Conservation (phyloP, 768 basidiomycete genomes). For the Russula foetens region DNA sequence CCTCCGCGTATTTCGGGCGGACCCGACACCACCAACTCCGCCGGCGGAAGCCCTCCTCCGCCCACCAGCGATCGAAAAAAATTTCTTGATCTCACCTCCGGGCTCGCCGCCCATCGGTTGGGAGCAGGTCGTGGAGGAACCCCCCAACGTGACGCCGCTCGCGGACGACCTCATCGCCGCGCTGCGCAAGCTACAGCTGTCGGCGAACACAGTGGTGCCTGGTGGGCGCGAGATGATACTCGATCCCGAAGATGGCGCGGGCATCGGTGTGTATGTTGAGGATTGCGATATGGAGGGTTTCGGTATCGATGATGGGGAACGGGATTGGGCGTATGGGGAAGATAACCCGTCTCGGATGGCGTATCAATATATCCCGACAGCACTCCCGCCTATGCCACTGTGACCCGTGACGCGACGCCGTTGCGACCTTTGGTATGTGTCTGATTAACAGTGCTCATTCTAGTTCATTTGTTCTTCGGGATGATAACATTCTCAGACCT, state of each 20-base stretch:
- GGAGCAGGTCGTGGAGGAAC: slow-evolving; percentile 87
- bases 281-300: slow-evolving; percentile 45
- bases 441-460: neutral
- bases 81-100: slow-evolving; percentile 96
- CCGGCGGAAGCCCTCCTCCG: slow-evolving; percentile 35
- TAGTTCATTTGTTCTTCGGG: slow-evolving; percentile 26
- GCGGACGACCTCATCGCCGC: slow-evolving; percentile 86
- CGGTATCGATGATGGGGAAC: slow-evolving; percentile 25
- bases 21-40: slow-evolving; percentile 46
- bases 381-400: slow-evolving; percentile 44
- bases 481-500: slow-evolving; percentile 70
- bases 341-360: slow-evolving; percentile 39
- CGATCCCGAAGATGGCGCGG: slow-evolving; percentile 59
- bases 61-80: slow-evolving; percentile 79
- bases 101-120: slow-evolving; percentile 97
- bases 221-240: slow-evolving; percentile 48
- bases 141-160: slow-evolving; percentile 75
- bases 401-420: slow-evolving; percentile 15
- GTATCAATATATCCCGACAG: slow-evolving; percentile 46
- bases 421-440: slow-evolving; percentile 19
- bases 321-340: slow-evolving; percentile 55
- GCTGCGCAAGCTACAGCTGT: slow-evolving; percentile 56
- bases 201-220: slow-evolving; percentile 27
- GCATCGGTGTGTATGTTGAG: slow-evolving; percentile 74
- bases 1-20: slow-evolving; percentile 66